Base-by-base conservation (phyloP, 345 rosid species). In the Dipteronia dyeriana region DNA sequence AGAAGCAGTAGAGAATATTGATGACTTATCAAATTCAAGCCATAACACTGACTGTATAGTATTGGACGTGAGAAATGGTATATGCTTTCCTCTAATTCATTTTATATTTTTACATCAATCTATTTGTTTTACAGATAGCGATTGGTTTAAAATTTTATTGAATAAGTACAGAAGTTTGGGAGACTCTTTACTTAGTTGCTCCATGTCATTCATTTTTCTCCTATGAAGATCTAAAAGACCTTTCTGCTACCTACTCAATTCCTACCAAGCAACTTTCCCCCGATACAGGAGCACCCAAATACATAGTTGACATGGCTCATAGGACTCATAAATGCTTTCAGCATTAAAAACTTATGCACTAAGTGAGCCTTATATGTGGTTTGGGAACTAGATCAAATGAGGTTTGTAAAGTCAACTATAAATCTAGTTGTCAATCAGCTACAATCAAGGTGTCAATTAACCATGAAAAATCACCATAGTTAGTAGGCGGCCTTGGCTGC, bases 1-100 rank as follows among this genome's bases (percentile, higher is more conserved):
- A 75, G 85, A 87, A 83, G 84, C 87, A 68, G 79, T 72, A 66
- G 79, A 75, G 25, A 79, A 77, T 69, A 75, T 59, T 31, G 73
- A 63, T 38, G 67, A 79, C 69, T 77, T 80, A 45, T 75, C 87
- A 75, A 72, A 77, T 70, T 86, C 87, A 54, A 70, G 39, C 62
- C 20, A 68, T 72, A 78, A 79, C 68, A 68, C 85, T 71, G 84
- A 79, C 75, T 85, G 76, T 82, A 85, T 93, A 61, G 56, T 95
- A 65, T 75, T 93, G 87, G 99, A 95, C 73, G 88, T 95, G 80
- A 91, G 99, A 89, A 93, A 95, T 57, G 94, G 99, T 95, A 90
- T 29, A n/a, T 76, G 57, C 9, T 66, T 72, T 39, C 43, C 9
- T 68, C 26, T 53, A 39, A 8, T 13, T 20, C 66, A 5, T 71